Percentiles rank a stretch among this genome's conserved stretches.
Evolutionary conservation across 345 rosid genomes (phyloP).

Genomic region (Raphanus raphanistrum): DNA sequence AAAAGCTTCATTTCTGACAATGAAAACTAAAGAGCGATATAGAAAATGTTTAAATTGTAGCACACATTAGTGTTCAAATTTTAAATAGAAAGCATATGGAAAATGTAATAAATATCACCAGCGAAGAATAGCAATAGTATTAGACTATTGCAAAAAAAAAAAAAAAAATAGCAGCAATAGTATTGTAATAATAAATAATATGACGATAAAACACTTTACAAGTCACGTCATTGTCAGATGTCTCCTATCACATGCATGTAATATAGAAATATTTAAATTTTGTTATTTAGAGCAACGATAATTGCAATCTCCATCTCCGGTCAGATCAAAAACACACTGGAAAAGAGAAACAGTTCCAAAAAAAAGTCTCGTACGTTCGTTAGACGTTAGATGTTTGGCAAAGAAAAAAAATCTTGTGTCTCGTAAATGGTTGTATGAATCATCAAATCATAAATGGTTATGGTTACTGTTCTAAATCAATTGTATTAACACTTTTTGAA

Average conservation of each 20-base stretch:
- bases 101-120: background rate
- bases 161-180: no score
- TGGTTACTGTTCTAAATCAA: background rate
- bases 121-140: background rate
- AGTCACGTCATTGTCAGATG: slow-evolving; percentile 33
- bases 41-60: no score
- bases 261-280: background rate
- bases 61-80: background rate
- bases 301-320: background rate
- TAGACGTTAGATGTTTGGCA: background rate
- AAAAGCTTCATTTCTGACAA: background rate
- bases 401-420: background rate
- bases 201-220: slow-evolving; percentile 7
- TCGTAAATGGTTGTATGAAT: background rate
- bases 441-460: no score
- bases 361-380: background rate
- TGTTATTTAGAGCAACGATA: slow-evolving; percentile 16
- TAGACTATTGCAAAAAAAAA: background rate
- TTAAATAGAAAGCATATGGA: background rate
- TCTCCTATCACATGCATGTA: slow-evolving; percentile 15
- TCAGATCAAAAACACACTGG: background rate
- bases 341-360: background rate
- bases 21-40: background rate
- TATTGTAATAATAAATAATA: background rate
- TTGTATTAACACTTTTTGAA: background rate